Base-by-base conservation (phyloP, 1,284 basidiomycete species). In the Dichomitus squalens region DNA sequence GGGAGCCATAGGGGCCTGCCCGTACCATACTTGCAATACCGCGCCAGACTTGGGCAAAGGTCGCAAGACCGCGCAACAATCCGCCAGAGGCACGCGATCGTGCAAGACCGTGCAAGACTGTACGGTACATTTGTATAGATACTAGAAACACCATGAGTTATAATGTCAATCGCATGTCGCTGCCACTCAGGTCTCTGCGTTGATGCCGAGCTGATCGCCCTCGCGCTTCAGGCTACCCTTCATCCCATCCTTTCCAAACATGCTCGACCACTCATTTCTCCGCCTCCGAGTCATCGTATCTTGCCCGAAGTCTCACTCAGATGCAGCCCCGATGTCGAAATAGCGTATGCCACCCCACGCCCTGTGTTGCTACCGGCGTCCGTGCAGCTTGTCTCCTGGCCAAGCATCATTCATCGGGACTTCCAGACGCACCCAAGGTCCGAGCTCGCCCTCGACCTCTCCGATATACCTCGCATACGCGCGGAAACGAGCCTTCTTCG, bases 391-490 rank as follows among this genome's bases (percentile, higher is more conserved):
- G 43, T 86, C 80, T 16, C 76, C 79, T 29, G 75, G 75, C 80
- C 83, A 84, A 20, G 74, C 73, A 20, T 87, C 83, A 65, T 80
- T 73, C 56, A 91, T 79, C 0, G 91, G 88, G 14, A 95, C 89
- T 71, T 97, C 95, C 4, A 97, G 87, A 4, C 95, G 95, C 4
- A 97, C 91, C 94, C 94, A 97, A 0, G 90, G 86, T 0, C 93
- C 95, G 5, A 70, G 68, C 70, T 92, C 90, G 47, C 90, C 92
- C 52, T 83, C 80, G 4, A 96, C 83, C 65, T 90, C 87, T 2
- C 94, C 95, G 51, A 96, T 92, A 68, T 96, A 96, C 7, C 93
- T 79, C 20, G 93, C 92, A 64, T 86, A 88, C 1, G 93, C 95
- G 52, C 88, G 87, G 79, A 96, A 95, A 11, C 92, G 83, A 57